These are phyloP conservation scores for Gracilaria caudata DNA, from an alignment of 23 red algal species.

Conservation along the genomic window DNA sequence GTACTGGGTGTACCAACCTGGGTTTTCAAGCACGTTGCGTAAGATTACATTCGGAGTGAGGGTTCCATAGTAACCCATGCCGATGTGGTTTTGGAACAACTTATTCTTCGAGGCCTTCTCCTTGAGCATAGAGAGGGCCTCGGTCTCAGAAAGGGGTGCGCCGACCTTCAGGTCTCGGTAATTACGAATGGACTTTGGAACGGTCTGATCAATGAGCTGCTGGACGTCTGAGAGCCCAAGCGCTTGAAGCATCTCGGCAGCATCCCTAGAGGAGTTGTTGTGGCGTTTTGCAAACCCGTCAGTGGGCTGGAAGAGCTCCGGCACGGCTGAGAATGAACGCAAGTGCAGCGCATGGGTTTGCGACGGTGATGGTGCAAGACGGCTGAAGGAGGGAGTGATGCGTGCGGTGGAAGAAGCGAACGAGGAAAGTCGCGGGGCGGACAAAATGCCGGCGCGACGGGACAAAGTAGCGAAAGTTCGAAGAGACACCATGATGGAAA, in stretches of 20 bases:
- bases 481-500: slow-evolving; percentile 27
- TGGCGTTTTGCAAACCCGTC: slow-evolving; percentile 90
- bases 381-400: slow-evolving; percentile 5
- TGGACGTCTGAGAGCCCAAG: slow-evolving; percentile 78
- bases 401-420: neutral
- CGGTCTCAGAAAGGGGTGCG: slow-evolving; percentile 80
- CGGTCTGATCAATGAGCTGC: slow-evolving; percentile 89
- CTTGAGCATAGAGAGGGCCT: slow-evolving; percentile 87
- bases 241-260: slow-evolving; percentile 75
- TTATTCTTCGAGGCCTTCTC: slow-evolving; percentile 79
- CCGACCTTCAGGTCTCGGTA: slow-evolving; percentile 71
- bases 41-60: slow-evolving; percentile 88
- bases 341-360: slow-evolving; percentile 16
- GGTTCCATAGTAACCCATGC: slow-evolving; percentile 97
- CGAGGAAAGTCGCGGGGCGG: slow-evolving; percentile 22
- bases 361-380: neutral
- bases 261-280: slow-evolving; percentile 78
- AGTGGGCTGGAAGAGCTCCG: slow-evolving; percentile 66
- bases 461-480: slow-evolving; percentile 27
- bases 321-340: slow-evolving; percentile 61
- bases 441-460: slow-evolving; percentile 58
- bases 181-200: slow-evolving; percentile 84
- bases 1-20: slow-evolving; percentile 99
- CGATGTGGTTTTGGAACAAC: slow-evolving; percentile 94
- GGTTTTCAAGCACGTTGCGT: slow-evolving; percentile 96